Evolutionary conservation across 352 stramenopile genomes (phyloP).

Genomic region (Peronosclerospora sorghi): DNA sequence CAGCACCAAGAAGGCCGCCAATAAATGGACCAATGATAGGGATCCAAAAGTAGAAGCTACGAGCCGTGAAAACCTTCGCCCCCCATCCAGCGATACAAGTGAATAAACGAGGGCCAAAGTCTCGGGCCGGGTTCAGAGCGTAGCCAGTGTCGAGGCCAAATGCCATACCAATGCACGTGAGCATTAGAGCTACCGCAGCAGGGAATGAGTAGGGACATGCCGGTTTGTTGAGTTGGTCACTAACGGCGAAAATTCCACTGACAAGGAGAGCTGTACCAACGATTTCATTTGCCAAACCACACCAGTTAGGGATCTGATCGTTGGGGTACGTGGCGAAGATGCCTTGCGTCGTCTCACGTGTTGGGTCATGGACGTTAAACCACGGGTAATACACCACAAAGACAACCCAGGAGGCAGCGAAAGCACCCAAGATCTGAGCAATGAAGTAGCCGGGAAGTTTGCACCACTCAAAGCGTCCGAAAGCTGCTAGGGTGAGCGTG

Average conservation of each 20-base stretch:
- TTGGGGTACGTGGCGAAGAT: conserved; percentile 39
- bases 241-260: conserved; percentile 29
- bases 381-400: conserved; percentile 50
- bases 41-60: conserved; percentile 29
- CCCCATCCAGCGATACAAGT: conserved; percentile 32
- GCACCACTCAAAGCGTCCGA: conserved; percentile 32
- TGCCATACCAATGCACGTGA: conserved; percentile 22
- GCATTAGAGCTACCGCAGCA: conserved; percentile 19
- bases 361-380: conserved; percentile 32
- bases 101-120: conserved; percentile 36
- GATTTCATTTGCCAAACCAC: conserved; percentile 30
- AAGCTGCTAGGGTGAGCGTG: conserved; percentile 31
- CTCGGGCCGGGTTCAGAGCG: conserved; percentile 29
- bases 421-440: conserved; percentile 31
- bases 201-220: conserved; percentile 24
- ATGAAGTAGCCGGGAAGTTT: conserved; percentile 41
- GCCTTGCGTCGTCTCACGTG: conserved; percentile 19
- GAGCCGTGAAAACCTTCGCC: conserved; percentile 25
- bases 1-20: conserved; percentile 23
- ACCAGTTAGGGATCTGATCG: conserved; percentile 30
- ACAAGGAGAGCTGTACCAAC: conserved; percentile 31
- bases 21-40: conserved; percentile 27
- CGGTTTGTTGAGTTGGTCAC: conserved; percentile 30
- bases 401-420: conserved; percentile 27
- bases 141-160: conserved; percentile 29